A percentile compares a stretch with the other conserved stretches of the same genome.
phyloP scores from a whole-genome alignment of 805 yeast genomes.

The Kodamaea hsintzibuensis region DNA sequence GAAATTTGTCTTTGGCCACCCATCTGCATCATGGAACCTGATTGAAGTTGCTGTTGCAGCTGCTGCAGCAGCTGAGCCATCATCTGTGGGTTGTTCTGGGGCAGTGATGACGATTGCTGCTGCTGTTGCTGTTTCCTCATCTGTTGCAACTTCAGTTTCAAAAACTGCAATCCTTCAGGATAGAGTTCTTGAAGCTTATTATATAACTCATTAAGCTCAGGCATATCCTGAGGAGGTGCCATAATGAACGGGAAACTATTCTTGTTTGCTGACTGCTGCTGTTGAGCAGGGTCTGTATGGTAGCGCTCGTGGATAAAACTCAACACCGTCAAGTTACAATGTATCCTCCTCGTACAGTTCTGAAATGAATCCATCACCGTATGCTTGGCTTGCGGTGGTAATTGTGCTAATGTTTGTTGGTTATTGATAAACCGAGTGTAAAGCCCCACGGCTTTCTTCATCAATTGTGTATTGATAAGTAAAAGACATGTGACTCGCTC shows the following conservation, averaged over 20 bases:
- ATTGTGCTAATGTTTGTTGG: conserved; percentile 32
- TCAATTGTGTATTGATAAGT: conserved; percentile 42
- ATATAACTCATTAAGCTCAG: conserved; percentile 51
- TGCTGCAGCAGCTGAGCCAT: conserved; percentile 24
- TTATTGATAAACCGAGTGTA: conserved; percentile 37
- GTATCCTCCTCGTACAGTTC: conserved; percentile 42
- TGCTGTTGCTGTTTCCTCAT: conserved; percentile 33
- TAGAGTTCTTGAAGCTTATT: conserved; percentile 49
- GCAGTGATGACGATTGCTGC: conserved; percentile 12
- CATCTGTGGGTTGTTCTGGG: neutral
- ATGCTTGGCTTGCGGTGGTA: conserved; percentile 33
- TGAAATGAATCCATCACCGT: conserved; percentile 37
- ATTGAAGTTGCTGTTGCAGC: conserved; percentile 14
- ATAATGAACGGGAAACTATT: conserved; percentile 50
- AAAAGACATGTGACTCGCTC: conserved; percentile 44
- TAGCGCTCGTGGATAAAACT: conserved; percentile 40
- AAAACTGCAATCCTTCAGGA: conserved; percentile 52
- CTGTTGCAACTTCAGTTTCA: conserved; percentile 41
- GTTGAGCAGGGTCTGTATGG: conserved; percentile 29
- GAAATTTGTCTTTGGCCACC: conserved; percentile 5
- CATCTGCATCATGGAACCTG: conserved; percentile 1
- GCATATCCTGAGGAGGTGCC: conserved; percentile 56
- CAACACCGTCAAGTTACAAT: conserved; percentile 43
- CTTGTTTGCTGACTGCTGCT: conserved; percentile 28
- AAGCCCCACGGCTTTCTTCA: conserved; percentile 40